Evolutionary conservation across 1,139 yeast genomes (phyloP), one percentile per base, ranked within the genome.

Genomic region (Taphrina communis): DNA sequence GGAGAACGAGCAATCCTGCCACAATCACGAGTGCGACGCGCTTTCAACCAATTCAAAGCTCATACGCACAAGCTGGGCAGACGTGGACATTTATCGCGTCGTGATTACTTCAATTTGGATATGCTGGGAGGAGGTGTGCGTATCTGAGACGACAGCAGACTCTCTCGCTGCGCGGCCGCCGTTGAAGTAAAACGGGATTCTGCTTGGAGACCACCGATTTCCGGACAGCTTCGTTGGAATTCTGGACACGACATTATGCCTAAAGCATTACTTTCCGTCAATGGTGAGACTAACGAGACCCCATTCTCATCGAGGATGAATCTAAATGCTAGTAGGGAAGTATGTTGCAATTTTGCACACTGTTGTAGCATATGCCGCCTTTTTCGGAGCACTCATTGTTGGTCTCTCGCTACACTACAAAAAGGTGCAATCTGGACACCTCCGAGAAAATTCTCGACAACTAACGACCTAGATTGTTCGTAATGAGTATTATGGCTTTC

Each of bases 401-500:
- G 66, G 68, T 39, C 46, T 67, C 35, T 55, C 19, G 11, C 48
- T 62, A 9, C 70, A 62, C 31, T 62, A 62, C 63, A 46, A 67
- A 35, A 67, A 67, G 70, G 68, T 58, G 21, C 35, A 8, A 14
- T 44, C 39, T 8, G 42, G 6, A 11, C 42, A 39, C 14, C 17
- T 9, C n/a, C 69, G 2, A 5, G 42, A 17, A 36, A 25, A 19
- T 35, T 14, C 36, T 35, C 17, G 25, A 7, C 12, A 31, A 39
- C 46, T 25, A 41, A 53, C 35, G 19, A 39, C 12, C 9, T 41
- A 94, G 77, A 94, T 94, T 75, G 97, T 94, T 12, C 82, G 87
- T 75, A 94, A 94, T 77, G 88, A 94, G 58, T 85, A 86, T 72
- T 93, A 82, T 76, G 96, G 97, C 0, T 94, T 90, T 76, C 99